phyloP scores from a whole-genome alignment of 768 basidiomycete genomes.

The Lactarius akahatsu region DNA sequence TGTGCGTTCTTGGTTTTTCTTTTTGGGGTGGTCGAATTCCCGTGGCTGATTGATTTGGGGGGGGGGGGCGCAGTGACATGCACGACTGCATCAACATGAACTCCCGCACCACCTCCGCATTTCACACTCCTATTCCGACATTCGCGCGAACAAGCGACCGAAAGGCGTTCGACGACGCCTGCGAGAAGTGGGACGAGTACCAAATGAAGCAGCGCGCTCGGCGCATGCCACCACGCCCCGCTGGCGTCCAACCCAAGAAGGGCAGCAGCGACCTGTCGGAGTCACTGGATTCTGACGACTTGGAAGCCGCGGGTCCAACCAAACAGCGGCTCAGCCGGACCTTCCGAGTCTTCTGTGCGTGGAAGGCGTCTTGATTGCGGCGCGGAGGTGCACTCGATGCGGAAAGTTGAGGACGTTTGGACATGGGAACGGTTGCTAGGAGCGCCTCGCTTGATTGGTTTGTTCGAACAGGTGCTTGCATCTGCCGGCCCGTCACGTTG shows the following conservation, averaged over 20 bases:
- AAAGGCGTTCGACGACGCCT: slow-evolving; percentile 55
- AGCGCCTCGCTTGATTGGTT: slow-evolving; percentile 3
- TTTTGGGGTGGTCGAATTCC: slow-evolving; percentile 1
- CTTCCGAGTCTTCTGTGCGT: slow-evolving; percentile 55
- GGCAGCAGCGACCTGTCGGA: slow-evolving; percentile 10
- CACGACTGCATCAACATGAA: slow-evolving; percentile 53
- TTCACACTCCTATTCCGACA: slow-evolving; percentile 48
- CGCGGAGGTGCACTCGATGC: background rate
- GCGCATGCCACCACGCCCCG: slow-evolving; percentile 7
- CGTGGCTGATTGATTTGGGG: slow-evolving; percentile 6
- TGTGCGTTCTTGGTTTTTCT: slow-evolving; percentile 45
- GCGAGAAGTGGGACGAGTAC: slow-evolving; percentile 57
- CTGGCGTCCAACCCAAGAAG: slow-evolving; percentile 5
- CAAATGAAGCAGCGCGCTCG: slow-evolving; percentile 38
- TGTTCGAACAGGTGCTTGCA: background rate
- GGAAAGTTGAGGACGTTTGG: background rate
- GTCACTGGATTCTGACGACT: slow-evolving; percentile 1
- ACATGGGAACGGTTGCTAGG: slow-evolving; percentile 25
- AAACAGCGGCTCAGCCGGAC: slow-evolving; percentile 49
- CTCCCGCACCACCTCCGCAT: slow-evolving; percentile 46
- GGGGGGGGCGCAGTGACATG: slow-evolving; percentile 54
- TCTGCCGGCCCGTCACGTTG: background rate
- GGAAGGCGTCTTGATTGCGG: slow-evolving; percentile 45
- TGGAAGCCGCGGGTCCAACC: slow-evolving; percentile 25
- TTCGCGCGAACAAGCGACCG: slow-evolving; percentile 48